These are phyloP conservation scores for Omphalea diandra DNA, from an alignment of 441 rosid genomes.

Conservation along the genomic window DNA sequence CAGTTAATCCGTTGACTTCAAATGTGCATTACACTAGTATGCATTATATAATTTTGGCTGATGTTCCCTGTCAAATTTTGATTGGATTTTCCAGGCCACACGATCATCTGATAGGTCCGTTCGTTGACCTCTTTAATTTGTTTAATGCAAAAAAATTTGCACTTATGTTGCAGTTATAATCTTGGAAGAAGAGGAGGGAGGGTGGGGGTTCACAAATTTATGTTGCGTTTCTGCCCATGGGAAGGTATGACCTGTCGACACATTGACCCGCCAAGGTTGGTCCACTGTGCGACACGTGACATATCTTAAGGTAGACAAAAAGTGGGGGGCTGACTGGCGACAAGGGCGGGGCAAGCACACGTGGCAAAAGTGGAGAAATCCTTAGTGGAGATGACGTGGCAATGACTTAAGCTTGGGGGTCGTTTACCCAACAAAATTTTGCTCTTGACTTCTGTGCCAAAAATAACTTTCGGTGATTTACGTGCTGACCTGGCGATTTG, in stretches of 20 bases:
- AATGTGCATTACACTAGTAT: neutral
- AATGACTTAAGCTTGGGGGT: slow-evolving; percentile 26
- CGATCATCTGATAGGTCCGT: slow-evolving; percentile 11
- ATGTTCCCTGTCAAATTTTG: neutral
- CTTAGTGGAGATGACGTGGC: slow-evolving; percentile 40
- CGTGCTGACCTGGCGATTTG: slow-evolving; percentile 22
- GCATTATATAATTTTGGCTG: neutral
- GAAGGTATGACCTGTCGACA: slow-evolving; percentile 17
- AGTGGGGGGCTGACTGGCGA: slow-evolving; percentile 26
- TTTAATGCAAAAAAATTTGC: neutral
- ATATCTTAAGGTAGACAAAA: slow-evolving; percentile 14
- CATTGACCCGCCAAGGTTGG: slow-evolving; percentile 28
- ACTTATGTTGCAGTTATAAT: neutral
- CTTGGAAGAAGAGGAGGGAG: no score
- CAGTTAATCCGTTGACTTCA: slow-evolving; percentile 8
- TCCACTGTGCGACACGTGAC: slow-evolving; percentile 30
- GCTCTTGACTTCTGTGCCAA: slow-evolving; percentile 28
- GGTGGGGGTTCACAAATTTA: neutral
- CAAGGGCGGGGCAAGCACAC: slow-evolving; percentile 32
- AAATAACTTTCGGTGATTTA: slow-evolving; percentile 30
- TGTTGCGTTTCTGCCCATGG: slow-evolving; percentile 21
- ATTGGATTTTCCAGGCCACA: neutral
- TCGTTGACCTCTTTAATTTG: slow-evolving; percentile 2
- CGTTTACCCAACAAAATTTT: slow-evolving; percentile 21
- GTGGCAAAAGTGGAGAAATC: slow-evolving; percentile 36